phyloP scores from a whole-genome alignment of 768 basidiomycete genomes.

The Trametes punicea region DNA sequence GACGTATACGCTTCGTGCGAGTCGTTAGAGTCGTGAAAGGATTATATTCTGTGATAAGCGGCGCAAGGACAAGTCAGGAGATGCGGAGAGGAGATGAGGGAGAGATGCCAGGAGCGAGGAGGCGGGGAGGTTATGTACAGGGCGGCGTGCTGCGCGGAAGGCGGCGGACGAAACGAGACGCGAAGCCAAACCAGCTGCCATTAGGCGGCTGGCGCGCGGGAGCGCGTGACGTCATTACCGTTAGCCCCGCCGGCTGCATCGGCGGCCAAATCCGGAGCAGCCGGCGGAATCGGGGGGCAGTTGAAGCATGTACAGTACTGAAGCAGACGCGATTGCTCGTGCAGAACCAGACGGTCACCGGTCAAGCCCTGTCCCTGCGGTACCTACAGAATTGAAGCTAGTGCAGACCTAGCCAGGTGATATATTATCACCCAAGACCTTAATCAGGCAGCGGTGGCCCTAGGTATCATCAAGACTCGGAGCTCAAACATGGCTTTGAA shows the following conservation, averaged over 20 bases:
- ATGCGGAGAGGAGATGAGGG: background rate
- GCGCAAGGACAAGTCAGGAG: background rate
- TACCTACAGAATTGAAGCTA: too few relatives aligned
- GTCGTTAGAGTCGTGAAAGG: constrained; percentile 13
- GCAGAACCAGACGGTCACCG: background rate
- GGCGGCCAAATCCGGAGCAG: background rate
- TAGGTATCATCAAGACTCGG: too few relatives aligned
- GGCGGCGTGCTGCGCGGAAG: background rate
- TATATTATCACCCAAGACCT: too few relatives aligned
- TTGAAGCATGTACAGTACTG: too few relatives aligned
- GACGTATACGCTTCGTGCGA: background rate
- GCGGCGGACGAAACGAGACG: background rate
- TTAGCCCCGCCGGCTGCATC: background rate
- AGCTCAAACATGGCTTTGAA: too few relatives aligned
- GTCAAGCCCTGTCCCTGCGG: too few relatives aligned
- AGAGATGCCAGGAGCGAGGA: background rate
- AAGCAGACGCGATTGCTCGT: background rate
- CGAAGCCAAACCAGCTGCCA: background rate
- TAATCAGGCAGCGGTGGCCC: too few relatives aligned
- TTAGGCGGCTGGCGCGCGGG: constrained; percentile 5
- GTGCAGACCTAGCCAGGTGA: too few relatives aligned
- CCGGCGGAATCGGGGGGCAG: background rate
- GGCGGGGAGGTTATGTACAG: constrained; percentile 2
- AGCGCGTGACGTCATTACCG: constrained; percentile 16
- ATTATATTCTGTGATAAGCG: background rate